These are phyloP conservation scores for Asclepias syriaca DNA, from an alignment of 257 asterid species.

Conservation along the genomic window DNA sequence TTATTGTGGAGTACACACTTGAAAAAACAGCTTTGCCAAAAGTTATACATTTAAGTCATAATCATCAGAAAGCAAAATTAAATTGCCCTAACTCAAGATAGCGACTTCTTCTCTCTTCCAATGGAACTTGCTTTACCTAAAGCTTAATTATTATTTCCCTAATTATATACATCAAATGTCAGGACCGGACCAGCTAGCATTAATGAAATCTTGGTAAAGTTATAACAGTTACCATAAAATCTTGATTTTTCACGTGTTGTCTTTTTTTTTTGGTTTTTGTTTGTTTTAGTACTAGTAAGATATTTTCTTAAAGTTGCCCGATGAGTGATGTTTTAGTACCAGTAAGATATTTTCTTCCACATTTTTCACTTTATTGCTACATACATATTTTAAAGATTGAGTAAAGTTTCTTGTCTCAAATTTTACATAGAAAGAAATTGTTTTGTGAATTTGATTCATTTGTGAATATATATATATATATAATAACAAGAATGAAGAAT, in stretches of 20 bases:
- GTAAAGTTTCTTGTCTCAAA: too few relatives aligned
- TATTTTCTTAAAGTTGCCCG: background rate
- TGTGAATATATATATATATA: too few relatives aligned
- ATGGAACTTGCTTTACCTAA: background rate
- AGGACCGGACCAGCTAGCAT: background rate
- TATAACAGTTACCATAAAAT: background rate
- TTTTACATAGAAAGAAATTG: too few relatives aligned
- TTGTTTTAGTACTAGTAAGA: background rate
- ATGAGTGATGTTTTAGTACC: too few relatives aligned
- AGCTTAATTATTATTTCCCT: background rate
- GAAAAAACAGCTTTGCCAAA: background rate
- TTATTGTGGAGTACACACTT: background rate
- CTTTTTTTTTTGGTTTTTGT: background rate
- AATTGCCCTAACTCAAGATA: background rate
- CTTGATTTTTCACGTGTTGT: background rate
- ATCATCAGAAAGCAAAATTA: background rate
- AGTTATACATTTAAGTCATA: background rate
- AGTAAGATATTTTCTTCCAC: too few relatives aligned
- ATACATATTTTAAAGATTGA: too few relatives aligned
- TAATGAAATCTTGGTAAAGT: background rate
- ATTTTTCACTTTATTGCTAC: too few relatives aligned
- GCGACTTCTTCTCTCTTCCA: constrained; percentile 12
- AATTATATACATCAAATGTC: too few relatives aligned
- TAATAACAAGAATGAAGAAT: too few relatives aligned
- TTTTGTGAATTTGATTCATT: too few relatives aligned